These are phyloP conservation scores for Dittrichia graveolens DNA, from an alignment of 129 eudicot species.

Conservation along the genomic window DNA sequence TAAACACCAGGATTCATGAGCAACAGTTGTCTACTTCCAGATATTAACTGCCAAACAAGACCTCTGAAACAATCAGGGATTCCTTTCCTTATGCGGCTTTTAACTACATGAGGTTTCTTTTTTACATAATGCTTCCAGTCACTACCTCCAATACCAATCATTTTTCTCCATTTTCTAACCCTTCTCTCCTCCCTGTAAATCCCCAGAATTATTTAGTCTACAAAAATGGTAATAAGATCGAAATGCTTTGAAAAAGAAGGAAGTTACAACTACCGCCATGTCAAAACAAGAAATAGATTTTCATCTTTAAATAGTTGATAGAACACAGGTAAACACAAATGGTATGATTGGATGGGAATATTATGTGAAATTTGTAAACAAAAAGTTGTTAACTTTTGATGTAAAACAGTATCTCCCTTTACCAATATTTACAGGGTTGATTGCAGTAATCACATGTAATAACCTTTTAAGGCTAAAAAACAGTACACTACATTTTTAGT, in stretches of 20 bases:
- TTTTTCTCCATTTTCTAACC: constrained; percentile 78
- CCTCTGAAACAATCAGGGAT: constrained; percentile 90
- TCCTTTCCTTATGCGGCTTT: constrained; percentile 81
- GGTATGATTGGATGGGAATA: too few species aligned
- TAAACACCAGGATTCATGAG: constrained; percentile 87
- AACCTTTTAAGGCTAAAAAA: too few species aligned
- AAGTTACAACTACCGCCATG: not conserved
- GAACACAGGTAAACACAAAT: too few species aligned
- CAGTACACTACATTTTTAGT: too few species aligned
- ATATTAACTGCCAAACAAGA: constrained; percentile 80
- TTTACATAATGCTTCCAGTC: constrained; percentile 81
- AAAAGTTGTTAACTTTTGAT: too few species aligned
- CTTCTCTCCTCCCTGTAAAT: constrained; percentile 75
- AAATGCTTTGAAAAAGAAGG: not conserved
- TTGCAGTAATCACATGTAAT: too few species aligned
- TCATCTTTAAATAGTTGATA: too few species aligned
- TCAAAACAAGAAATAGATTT: too few species aligned
- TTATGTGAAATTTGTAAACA: too few species aligned
- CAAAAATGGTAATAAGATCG: not conserved
- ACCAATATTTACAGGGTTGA: too few species aligned
- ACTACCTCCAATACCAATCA: constrained; percentile 88
- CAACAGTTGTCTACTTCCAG: constrained; percentile 82
- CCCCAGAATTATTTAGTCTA: not conserved
- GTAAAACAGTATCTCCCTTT: too few species aligned
- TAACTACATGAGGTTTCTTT: constrained; percentile 78